Conservation (phyloP, 345 rosid species). For the Zanthoxylum bungeanum region DNA sequence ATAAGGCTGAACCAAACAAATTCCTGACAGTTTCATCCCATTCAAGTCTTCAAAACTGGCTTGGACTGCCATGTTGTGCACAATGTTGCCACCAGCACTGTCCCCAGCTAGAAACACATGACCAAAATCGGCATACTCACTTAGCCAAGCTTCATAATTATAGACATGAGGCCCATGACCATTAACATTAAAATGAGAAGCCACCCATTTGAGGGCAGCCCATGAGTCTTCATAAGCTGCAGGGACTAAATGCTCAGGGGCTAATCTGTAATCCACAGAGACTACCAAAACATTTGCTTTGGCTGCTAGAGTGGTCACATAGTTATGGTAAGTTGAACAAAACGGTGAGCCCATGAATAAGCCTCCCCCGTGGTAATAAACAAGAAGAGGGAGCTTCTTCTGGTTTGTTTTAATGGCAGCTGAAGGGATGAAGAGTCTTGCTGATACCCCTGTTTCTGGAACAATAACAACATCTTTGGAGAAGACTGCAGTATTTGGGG, state of each 20-base stretch:
- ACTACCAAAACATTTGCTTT: constrained; percentile 23
- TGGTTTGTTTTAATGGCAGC: background rate
- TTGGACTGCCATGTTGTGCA: constrained; percentile 23
- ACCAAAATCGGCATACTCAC: constrained; percentile 25
- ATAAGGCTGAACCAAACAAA: constrained; percentile 33
- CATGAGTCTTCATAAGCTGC: constrained; percentile 38
- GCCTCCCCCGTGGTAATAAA: constrained; percentile 44
- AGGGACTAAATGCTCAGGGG: constrained; percentile 38
- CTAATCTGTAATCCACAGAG: constrained; percentile 38
- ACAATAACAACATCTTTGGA: constrained; percentile 29
- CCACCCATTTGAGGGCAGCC: constrained; percentile 39
- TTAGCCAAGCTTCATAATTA: constrained; percentile 38
- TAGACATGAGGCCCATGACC: too few species aligned
- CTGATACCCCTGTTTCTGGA: constrained; percentile 20
- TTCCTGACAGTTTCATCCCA: constrained; percentile 19
- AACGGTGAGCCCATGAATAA: constrained; percentile 24
- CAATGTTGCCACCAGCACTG: constrained; percentile 38
- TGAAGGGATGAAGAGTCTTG: constrained; percentile 30
- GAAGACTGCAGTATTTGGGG: constrained; percentile 22
- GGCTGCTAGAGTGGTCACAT: constrained; percentile 18
- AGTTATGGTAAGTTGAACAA: constrained; percentile 22
- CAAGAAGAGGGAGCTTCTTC: constrained; percentile 35
- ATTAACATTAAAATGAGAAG: constrained; percentile 16
- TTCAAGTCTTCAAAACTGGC: background rate
- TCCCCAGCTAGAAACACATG: constrained; percentile 36